Base-by-base conservation (phyloP, 306 rosid species). In the Prunus davidiana region DNA sequence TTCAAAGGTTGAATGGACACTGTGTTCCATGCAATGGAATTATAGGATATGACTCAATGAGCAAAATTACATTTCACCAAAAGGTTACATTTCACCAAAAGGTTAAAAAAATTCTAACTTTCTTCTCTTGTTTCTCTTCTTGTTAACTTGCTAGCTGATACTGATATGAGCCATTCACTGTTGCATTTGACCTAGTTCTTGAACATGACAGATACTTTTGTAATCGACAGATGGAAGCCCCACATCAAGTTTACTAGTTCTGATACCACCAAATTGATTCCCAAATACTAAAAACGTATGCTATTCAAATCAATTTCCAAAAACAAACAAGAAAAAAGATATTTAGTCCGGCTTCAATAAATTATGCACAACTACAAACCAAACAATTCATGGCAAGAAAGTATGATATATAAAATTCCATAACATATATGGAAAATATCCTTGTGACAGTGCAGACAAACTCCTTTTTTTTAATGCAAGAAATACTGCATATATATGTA, bases 211-310 rank as follows among this genome's bases (percentile, higher is more conserved):
- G 56, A 41, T 30, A 52, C 19, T n/a, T 52, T 58, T 16, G n/a
- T 28, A 50, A 43, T 38, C 22, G 73, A 67, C 81, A 61, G 61
- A 57, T 60, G 81, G 60, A 75, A 56, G 57, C 57, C 71, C 54
- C 78, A 24, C 49, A 43, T 57, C 27, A 27, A 75, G 24, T 75
- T 74, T 50, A 71, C 20, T 68, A 41, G 62, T n/a, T 38, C 18
- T 51, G 73, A 81, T 34, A 14, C 80, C 82, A 55, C 60, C 32
- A 8, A n/a, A 16, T 24, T 77, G 81, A 82, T 71, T 64, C 84
- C 68, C 20, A 49, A 43, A 57, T 62, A 62, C 25, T 47, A 19
- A 71, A 28, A 45, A 27, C 30, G 45, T 16, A 63, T 24, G 15
- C 67, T 15, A 2, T 41, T 75, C 73, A 47, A 80, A 58, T 70